A percentile compares a stretch with the other conserved stretches of the same genome.
Conservation (phyloP, 2,329 filamentous ascomycete species). For the Talaromyces piceae region DNA sequence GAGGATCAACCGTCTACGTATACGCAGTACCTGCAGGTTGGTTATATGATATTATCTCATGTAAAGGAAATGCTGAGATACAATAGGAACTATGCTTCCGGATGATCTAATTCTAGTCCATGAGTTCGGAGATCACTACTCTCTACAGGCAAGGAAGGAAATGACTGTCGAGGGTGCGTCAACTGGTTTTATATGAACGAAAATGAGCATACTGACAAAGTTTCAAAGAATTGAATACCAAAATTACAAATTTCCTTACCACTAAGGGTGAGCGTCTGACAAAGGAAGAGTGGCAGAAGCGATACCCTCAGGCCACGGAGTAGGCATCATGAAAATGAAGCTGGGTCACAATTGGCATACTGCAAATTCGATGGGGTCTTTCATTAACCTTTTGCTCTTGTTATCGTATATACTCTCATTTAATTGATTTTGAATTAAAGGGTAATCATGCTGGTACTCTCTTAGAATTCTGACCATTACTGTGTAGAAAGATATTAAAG, state of each 20-base stretch:
- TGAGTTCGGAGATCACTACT: constrained; percentile 18
- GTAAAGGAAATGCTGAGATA: background rate
- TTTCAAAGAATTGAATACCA: background rate
- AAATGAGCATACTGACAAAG: background rate
- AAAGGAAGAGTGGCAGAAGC: background rate
- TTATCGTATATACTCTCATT: too few relatives aligned
- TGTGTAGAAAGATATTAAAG: too few relatives aligned
- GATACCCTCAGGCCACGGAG: background rate
- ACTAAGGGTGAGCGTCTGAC: background rate
- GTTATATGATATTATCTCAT: background rate
- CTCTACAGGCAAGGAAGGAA: constrained; percentile 15
- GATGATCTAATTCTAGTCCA: constrained; percentile 19
- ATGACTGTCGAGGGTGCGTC: constrained; percentile 12
- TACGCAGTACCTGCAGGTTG: background rate
- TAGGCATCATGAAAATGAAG: background rate
- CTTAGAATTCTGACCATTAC: too few relatives aligned
- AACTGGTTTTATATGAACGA: background rate
- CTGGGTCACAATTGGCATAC: too few relatives aligned
- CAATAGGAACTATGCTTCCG: constrained; percentile 12
- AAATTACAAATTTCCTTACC: background rate
- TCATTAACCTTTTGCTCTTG: too few relatives aligned
- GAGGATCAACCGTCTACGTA: background rate
- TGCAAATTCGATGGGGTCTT: too few relatives aligned
- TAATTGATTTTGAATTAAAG: too few relatives aligned
- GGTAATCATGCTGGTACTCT: too few relatives aligned